Conservation (phyloP, 352 stramenopile genomes). For the Halophytophthora batemanensis region DNA sequence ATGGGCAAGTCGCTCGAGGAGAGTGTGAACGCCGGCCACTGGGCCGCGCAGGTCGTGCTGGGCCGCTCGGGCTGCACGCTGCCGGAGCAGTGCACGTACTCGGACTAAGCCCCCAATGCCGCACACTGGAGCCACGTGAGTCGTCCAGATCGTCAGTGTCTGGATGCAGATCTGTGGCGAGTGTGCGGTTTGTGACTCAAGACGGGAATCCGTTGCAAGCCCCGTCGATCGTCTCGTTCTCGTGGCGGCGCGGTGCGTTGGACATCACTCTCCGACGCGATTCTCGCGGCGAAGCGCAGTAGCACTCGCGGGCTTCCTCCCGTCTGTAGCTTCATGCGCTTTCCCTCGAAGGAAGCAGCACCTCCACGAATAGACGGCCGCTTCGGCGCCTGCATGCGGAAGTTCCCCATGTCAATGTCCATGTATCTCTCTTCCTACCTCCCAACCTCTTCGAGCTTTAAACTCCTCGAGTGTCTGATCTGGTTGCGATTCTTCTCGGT, state of each 20-base stretch:
- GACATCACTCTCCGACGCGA: conserved; percentile 9
- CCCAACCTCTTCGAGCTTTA: conserved; percentile 6
- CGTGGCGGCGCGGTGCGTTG: conserved; percentile 9
- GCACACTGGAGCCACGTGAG: no score
- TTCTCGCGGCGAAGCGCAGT: conserved; percentile 25
- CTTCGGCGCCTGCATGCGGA: conserved; percentile 16
- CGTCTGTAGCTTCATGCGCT: conserved; percentile 13
- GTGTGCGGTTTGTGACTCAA: no score
- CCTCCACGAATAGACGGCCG: conserved; percentile 29
- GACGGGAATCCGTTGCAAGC: conserved; percentile 7
- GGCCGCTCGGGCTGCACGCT: conserved; percentile 96
- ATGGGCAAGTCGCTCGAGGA: conserved; percentile 83
- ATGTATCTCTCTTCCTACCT: conserved; percentile 2
- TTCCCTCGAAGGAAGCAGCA: conserved; percentile 33
- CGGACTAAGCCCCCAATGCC: conserved; percentile 42
- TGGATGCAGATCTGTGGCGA: no score
- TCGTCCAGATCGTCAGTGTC: no score
- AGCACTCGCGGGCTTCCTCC: no score
- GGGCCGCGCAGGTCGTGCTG: conserved; percentile 96
- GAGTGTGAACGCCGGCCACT: conserved; percentile 97
- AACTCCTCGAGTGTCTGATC: not conserved
- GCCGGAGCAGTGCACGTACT: conserved; percentile 90
- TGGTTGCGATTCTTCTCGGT: not conserved
- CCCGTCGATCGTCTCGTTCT: conserved; percentile 20
- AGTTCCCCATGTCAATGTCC: not conserved